A percentile compares a stretch with the other conserved stretches of the same genome.
phyloP scores from a whole-genome alignment of 331 rosid species.

The Rhamnella rubrinervis region DNA sequence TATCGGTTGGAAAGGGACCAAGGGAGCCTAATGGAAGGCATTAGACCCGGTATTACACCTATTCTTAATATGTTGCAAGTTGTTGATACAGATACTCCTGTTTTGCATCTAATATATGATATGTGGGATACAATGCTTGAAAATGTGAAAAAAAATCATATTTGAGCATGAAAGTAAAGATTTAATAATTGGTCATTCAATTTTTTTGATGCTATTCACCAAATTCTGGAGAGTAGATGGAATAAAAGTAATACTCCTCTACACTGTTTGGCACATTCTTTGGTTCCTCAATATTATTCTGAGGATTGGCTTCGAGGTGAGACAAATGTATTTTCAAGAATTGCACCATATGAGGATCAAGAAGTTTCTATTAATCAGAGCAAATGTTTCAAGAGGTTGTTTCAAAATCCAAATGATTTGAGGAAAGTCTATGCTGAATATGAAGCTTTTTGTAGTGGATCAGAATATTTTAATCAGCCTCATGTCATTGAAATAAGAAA shows the following conservation, averaged over 20 bases:
- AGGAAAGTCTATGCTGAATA: no score
- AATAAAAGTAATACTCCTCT: neutral
- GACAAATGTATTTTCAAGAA: neutral
- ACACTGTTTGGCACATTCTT: constrained; percentile 16
- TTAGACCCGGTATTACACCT: no score
- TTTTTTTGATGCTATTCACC: neutral
- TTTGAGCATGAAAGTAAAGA: constrained; percentile 10
- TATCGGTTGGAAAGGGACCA: no score
- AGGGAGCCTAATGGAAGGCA: no score
- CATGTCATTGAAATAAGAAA: neutral
- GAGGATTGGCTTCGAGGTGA: neutral
- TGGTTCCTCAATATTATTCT: neutral
- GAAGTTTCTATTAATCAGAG: neutral
- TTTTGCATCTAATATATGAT: constrained; percentile 19
- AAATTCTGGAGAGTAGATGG: neutral
- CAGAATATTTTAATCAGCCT: neutral
- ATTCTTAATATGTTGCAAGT: no score
- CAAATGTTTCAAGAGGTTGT: neutral
- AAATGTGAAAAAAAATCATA: constrained; percentile 5
- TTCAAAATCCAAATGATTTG: no score
- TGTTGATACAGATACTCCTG: neutral
- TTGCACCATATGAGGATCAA: neutral
- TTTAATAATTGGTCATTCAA: neutral
- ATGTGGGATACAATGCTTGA: constrained; percentile 18
- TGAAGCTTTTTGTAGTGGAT: neutral